phyloP scores from a whole-genome alignment of 148 eudicot species.

The Diospyros lotus region DNA sequence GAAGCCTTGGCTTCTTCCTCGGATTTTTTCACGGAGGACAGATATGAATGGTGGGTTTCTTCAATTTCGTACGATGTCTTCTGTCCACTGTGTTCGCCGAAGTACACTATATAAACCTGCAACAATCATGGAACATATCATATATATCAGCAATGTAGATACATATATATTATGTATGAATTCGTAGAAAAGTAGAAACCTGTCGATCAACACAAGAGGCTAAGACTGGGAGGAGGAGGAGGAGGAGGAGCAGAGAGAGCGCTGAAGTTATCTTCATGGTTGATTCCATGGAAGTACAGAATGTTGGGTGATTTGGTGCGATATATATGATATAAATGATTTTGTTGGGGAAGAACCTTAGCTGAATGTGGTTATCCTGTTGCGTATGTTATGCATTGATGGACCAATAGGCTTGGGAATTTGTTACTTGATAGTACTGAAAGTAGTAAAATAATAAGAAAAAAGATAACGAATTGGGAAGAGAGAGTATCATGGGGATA shows the following conservation, averaged over 20 bases:
- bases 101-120: conserved; percentile 74
- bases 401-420: too few species aligned
- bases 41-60: conserved; percentile 55
- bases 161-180: background rate
- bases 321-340: background rate
- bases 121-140: background rate
- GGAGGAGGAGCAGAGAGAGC: conserved; percentile 9
- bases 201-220: conserved; percentile 24
- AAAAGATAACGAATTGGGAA: background rate
- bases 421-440: too few species aligned
- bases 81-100: conserved; percentile 61
- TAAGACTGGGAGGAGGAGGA: conserved; percentile 26
- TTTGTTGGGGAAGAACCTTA: too few species aligned
- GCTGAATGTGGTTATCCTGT: too few species aligned
- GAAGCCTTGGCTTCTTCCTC: conserved; percentile 71
- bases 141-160: background rate
- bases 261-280: conserved; percentile 16
- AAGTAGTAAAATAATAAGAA: too few species aligned
- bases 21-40: conserved; percentile 56
- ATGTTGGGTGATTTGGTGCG: background rate
- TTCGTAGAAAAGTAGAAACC: conserved; percentile 12
- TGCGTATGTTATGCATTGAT: too few species aligned
- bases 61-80: conserved; percentile 61
- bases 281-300: background rate
- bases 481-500: background rate